These are phyloP conservation scores for Paecilomyces formosus DNA, from an alignment of 2,329 filamentous ascomycete genomes.

Conservation along the genomic window DNA sequence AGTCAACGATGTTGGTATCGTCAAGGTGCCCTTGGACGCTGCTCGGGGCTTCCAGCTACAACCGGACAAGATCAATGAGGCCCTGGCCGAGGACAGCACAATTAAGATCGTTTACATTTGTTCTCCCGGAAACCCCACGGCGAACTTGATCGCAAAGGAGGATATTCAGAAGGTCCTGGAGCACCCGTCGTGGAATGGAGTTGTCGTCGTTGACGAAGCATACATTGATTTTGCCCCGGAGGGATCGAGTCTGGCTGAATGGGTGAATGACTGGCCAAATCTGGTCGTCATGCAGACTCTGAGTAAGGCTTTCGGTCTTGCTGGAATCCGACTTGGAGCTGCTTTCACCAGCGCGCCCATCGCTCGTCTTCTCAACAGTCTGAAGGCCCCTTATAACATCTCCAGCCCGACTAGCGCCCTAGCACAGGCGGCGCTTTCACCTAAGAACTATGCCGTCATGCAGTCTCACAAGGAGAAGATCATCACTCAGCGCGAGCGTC, in stretches of 20 bases:
- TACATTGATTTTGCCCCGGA: constrained; percentile 90
- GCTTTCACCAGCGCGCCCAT: constrained; percentile 72
- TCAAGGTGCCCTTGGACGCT: constrained; percentile 73
- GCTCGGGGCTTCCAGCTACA: constrained; percentile 69
- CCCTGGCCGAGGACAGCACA: constrained; percentile 54
- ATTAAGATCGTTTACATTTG: constrained; percentile 92
- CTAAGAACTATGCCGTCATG: constrained; percentile 66
- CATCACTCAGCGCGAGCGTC: constrained; percentile 65
- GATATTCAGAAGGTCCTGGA: constrained; percentile 68
- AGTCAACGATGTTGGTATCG: constrained; percentile 82
- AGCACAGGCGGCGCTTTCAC: constrained; percentile 63
- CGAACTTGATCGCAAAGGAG: constrained; percentile 64
- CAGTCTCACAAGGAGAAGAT: constrained; percentile 60
- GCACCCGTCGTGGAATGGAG: constrained; percentile 89
- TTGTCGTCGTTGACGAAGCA: constrained; percentile 89
- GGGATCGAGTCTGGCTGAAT: constrained; percentile 76
- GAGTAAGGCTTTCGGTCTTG: constrained; percentile 95
- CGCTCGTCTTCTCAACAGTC: constrained; percentile 72
- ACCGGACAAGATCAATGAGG: constrained; percentile 57
- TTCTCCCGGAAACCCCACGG: constrained; percentile 92
- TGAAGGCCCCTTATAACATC: constrained; percentile 97
- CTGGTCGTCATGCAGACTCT: constrained; percentile 96
- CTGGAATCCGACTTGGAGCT: constrained; percentile 82
- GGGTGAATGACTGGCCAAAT: constrained; percentile 88
- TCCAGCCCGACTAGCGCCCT: constrained; percentile 79